These are phyloP conservation scores for Beauveria rudraprayagi DNA, from an alignment of 2,329 filamentous ascomycete species.

Conservation along the genomic window DNA sequence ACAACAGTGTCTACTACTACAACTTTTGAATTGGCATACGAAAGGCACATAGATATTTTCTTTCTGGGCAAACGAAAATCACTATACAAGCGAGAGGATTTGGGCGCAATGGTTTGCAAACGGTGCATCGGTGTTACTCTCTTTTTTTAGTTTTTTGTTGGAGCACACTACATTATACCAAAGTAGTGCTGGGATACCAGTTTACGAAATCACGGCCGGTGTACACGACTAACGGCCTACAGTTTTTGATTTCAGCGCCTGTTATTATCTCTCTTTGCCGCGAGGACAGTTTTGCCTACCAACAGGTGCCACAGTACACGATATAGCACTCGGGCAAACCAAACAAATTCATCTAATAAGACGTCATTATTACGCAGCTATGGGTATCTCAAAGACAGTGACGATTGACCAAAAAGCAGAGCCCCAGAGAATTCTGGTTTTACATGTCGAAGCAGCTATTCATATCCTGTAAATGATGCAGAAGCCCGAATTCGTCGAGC, in stretches of 20 bases:
- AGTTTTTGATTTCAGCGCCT: not conserved
- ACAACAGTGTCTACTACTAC: not conserved
- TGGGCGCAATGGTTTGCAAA: not conserved
- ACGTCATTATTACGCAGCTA: not conserved
- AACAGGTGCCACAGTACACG: not conserved
- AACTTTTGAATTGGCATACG: not conserved
- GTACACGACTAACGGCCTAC: constrained; percentile 5
- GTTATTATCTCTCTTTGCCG: not conserved
- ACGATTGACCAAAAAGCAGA: not conserved
- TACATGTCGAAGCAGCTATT: constrained; percentile 9
- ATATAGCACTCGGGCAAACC: not conserved
- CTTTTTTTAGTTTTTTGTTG: constrained; percentile 2
- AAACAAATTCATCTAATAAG: not conserved
- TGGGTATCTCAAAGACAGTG: not conserved
- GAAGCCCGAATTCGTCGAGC: constrained; percentile 7
- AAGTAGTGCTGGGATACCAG: constrained; percentile 1
- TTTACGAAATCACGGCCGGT: not conserved
- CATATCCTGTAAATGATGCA: constrained; percentile 13
- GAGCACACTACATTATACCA: constrained; percentile 18
- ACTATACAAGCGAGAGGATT: constrained; percentile 2
- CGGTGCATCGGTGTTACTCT: not conserved
- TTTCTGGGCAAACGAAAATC: not conserved
- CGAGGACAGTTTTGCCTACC: not conserved
- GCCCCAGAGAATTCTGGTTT: not conserved
- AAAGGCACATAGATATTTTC: not conserved